A percentile compares a stretch with the other conserved stretches of the same genome.
Evolutionary conservation across 2,329 filamentous ascomycete genomes (phyloP).

Genomic region (Nannizzia gypsea): DNA sequence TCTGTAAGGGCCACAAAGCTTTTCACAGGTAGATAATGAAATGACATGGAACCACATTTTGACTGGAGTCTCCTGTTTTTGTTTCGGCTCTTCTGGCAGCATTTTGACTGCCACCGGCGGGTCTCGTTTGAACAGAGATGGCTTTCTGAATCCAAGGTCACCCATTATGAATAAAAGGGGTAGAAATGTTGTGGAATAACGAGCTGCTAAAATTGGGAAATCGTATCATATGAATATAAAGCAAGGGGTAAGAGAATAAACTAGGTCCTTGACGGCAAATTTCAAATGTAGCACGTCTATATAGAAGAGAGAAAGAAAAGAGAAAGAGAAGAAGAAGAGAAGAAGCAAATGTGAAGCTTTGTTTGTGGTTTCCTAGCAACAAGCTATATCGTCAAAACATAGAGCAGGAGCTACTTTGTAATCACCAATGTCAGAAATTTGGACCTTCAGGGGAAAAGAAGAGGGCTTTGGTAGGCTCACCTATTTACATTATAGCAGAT

Average conservation of each 20-base stretch:
- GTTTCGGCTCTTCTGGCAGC: neutral
- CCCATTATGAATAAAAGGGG: neutral
- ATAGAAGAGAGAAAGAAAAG: neutral
- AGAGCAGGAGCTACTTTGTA: neutral
- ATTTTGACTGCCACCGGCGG: neutral
- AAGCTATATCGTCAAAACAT: neutral
- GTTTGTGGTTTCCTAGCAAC: neutral
- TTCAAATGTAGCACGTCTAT: neutral
- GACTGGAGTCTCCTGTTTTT: neutral
- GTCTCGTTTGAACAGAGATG: neutral
- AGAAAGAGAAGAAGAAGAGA: neutral
- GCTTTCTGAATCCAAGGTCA: neutral
- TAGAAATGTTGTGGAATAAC: neutral
- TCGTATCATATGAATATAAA: neutral
- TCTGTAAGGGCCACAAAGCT: neutral
- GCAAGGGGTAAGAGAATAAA: neutral
- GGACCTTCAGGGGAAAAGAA: neutral
- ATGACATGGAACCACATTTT: neutral
- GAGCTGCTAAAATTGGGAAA: neutral
- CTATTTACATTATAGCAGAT: neutral
- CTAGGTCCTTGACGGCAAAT: too few relatives aligned
- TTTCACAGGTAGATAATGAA: neutral
- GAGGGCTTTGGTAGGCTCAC: neutral
- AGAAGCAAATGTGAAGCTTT: neutral
- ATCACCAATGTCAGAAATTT: neutral